A percentile compares a stretch with the other conserved stretches of the same genome.
These are phyloP conservation scores for Myxozyma monticola DNA, from an alignment of 805 yeast genomes.

Conservation along the genomic window DNA sequence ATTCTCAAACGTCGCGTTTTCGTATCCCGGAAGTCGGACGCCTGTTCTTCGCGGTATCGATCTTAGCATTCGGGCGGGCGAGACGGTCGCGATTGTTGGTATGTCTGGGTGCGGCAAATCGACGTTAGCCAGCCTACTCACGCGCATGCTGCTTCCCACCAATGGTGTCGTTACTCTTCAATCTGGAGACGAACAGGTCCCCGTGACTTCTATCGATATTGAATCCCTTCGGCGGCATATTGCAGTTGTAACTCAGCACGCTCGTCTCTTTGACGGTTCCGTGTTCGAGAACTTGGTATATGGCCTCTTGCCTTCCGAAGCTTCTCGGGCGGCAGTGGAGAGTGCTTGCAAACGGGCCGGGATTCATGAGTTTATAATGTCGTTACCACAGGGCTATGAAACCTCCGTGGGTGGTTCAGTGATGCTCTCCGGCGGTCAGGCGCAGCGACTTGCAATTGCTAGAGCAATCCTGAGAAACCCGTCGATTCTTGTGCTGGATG, in stretches of 20 bases:
- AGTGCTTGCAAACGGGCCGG: conserved; percentile 49
- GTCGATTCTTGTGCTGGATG: conserved; percentile 68
- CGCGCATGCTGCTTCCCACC: conserved; percentile 51
- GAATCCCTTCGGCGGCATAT: conserved; percentile 53
- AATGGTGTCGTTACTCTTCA: conserved; percentile 47
- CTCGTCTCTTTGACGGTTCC: conserved; percentile 70
- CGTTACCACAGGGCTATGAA: conserved; percentile 58
- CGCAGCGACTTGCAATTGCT: conserved; percentile 81
- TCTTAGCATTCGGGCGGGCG: conserved; percentile 48
- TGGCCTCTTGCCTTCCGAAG: conserved; percentile 43
- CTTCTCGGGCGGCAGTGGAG: conserved; percentile 35
- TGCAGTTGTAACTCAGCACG: conserved; percentile 74
- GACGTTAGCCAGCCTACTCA: conserved; percentile 60
- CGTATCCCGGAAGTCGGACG: conserved; percentile 13
- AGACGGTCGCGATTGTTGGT: conserved; percentile 71
- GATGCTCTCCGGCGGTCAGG: conserved; percentile 84
- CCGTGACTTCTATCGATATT: conserved; percentile 42
- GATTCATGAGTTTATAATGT: conserved; percentile 54
- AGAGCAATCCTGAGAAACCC: conserved; percentile 75
- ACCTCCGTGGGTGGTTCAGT: conserved; percentile 56
- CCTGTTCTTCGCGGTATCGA: conserved; percentile 41
- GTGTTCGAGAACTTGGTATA: conserved; percentile 69
- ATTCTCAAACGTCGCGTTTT: conserved; percentile 51
- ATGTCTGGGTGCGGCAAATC: conserved; percentile 92
- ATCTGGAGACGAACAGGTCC: conserved; percentile 48